Conservation (phyloP, 2,329 filamentous ascomycete species). For the Davidsoniella eucalypti region DNA sequence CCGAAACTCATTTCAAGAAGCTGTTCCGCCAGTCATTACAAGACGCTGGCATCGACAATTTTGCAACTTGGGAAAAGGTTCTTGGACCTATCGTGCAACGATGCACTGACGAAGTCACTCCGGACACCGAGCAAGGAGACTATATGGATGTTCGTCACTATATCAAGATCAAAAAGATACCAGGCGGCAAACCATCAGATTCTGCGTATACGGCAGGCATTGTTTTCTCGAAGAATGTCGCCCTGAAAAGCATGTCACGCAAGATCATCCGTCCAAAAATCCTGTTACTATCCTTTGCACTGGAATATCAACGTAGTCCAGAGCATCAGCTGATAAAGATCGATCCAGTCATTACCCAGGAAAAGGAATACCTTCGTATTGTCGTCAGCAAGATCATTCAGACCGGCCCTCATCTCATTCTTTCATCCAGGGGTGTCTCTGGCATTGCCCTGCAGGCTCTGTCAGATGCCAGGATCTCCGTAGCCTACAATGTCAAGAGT, state of each 20-base stretch:
- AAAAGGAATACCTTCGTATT: slow-evolving; percentile 82
- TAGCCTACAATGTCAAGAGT: slow-evolving; percentile 91
- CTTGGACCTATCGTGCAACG: slow-evolving; percentile 78
- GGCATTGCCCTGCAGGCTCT: slow-evolving; percentile 80
- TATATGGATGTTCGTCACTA: slow-evolving; percentile 97
- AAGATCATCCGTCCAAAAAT: slow-evolving; percentile 73
- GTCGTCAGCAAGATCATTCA: slow-evolving; percentile 83
- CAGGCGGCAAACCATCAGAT: slow-evolving; percentile 75
- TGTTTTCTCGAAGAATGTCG: slow-evolving; percentile 93
- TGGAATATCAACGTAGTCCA: slow-evolving; percentile 82
- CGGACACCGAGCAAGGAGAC: slow-evolving; percentile 77
- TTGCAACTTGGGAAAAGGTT: slow-evolving; percentile 72
- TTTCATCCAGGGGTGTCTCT: slow-evolving; percentile 88
- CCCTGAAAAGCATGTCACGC: slow-evolving; percentile 88
- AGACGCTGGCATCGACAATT: slow-evolving; percentile 57
- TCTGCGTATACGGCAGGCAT: slow-evolving; percentile 94
- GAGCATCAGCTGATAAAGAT: slow-evolving; percentile 91
- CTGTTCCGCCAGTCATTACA: slow-evolving; percentile 69
- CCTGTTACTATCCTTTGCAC: slow-evolving; percentile 81
- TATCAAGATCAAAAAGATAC: slow-evolving; percentile 92
- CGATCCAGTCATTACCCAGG: slow-evolving; percentile 90
- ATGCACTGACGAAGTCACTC: slow-evolving; percentile 87
- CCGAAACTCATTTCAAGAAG: slow-evolving; percentile 72
- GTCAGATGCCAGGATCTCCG: slow-evolving; percentile 75
- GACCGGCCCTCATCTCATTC: slow-evolving; percentile 64